phyloP scores from a whole-genome alignment of 2,329 filamentous ascomycete species.

The Pyrenochaeta sp. region DNA sequence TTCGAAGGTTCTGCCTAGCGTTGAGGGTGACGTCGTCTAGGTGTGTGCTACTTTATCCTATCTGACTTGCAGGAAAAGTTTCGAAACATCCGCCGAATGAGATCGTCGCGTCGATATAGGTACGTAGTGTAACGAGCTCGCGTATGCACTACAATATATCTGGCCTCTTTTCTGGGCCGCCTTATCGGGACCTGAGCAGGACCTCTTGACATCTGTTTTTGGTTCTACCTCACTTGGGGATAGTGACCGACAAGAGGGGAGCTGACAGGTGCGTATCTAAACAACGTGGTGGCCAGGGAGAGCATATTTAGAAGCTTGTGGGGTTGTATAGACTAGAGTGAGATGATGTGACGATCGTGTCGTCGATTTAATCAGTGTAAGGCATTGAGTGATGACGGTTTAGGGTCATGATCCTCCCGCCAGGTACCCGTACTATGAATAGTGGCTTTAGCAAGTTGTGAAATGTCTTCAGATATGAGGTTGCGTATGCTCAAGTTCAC shows the following conservation, averaged over 20 bases:
- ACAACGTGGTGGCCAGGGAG: not conserved
- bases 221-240: not conserved
- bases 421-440: too few species aligned
- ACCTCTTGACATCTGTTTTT: not conserved
- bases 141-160: slow-evolving; percentile 19
- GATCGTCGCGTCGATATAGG: slow-evolving; percentile 5
- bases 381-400: too few species aligned
- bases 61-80: slow-evolving; percentile 32
- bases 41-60: slow-evolving; percentile 13
- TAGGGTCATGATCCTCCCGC: too few species aligned
- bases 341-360: too few species aligned
- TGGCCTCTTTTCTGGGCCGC: not conserved
- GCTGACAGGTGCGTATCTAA: not conserved
- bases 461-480: too few species aligned
- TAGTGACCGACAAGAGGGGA: not conserved
- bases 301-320: too few species aligned
- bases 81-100: slow-evolving; percentile 42
- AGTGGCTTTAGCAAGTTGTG: too few species aligned
- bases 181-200: not conserved
- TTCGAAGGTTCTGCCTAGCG: not conserved
- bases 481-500: too few species aligned
- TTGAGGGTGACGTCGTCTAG: slow-evolving; percentile 1
- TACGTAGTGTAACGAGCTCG: slow-evolving; percentile 21
- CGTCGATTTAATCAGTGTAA: too few species aligned
- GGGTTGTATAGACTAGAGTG: too few species aligned